Percentiles rank a stretch among this genome's conserved stretches.
Evolutionary conservation across 495 filamentous ascomycete species (phyloP).

Genomic region (Neurospora tetrasperma): DNA sequence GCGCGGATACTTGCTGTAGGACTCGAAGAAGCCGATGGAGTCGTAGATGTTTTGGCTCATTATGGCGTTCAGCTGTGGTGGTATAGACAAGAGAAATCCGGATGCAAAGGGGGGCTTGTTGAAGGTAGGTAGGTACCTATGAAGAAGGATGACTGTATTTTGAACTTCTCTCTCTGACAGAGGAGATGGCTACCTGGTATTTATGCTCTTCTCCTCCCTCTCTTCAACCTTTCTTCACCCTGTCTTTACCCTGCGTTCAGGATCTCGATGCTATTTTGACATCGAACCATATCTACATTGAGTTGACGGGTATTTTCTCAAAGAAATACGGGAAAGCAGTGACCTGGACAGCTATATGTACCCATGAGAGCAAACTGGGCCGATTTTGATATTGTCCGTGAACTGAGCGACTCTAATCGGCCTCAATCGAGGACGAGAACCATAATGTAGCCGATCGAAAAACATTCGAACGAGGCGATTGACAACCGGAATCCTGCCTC

Average conservation of each 20-base stretch:
- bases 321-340: background rate
- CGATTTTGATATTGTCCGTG: background rate
- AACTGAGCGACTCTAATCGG: background rate
- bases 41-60: conserved; percentile 33
- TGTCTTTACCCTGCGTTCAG: background rate
- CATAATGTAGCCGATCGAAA: background rate
- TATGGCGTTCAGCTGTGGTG: background rate
- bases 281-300: background rate
- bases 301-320: background rate
- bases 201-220: background rate
- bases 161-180: background rate
- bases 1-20: conserved; percentile 24
- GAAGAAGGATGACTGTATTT: background rate
- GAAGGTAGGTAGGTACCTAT: background rate
- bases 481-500: background rate
- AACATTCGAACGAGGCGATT: background rate
- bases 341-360: background rate
- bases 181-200: background rate
- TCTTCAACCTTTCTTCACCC: no score
- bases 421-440: background rate
- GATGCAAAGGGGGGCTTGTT: background rate
- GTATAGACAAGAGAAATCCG: background rate
- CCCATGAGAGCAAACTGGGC: background rate
- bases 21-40: conserved; percentile 22
- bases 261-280: background rate